Conservation (phyloP, 2,329 filamentous ascomycete genomes). For the Sclerotinia spermophila region DNA sequence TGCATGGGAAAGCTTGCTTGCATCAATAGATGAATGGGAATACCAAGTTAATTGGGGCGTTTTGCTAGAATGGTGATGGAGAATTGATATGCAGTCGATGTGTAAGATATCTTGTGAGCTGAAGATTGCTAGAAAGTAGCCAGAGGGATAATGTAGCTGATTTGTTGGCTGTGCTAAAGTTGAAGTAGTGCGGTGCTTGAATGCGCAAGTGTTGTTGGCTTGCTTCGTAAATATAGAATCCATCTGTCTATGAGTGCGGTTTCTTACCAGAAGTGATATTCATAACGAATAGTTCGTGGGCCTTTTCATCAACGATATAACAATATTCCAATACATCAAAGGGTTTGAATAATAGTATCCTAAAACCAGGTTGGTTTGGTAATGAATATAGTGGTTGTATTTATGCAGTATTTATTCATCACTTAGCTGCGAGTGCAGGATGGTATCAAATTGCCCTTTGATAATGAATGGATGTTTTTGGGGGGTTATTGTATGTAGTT, state of each 20-base stretch:
- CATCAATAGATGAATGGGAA: neutral
- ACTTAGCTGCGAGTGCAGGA: neutral
- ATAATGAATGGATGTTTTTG: neutral
- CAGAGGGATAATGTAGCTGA: neutral
- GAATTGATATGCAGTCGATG: neutral
- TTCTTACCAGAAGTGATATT: too few species aligned
- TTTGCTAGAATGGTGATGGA: neutral
- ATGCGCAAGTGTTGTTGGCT: too few species aligned
- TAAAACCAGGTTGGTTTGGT: too few species aligned
- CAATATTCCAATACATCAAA: neutral
- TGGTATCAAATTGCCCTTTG: neutral
- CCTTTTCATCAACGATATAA: neutral
- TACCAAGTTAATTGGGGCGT: conserved; percentile 2
- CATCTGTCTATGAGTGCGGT: neutral
- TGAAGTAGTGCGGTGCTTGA: neutral
- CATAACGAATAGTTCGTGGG: neutral
- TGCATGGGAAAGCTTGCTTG: neutral
- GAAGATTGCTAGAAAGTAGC: neutral
- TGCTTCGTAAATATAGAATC: neutral
- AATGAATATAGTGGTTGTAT: neutral
- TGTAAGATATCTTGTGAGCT: neutral
- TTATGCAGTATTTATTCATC: neutral
- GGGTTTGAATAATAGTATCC: neutral
- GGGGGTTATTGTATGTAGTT: too few species aligned
- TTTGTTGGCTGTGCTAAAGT: neutral